Percentiles rank a stretch among this genome's conserved stretches.
Evolutionary conservation across 177 flowering plant species (phyloP).

Genomic region (Vitis hybrid): DNA sequence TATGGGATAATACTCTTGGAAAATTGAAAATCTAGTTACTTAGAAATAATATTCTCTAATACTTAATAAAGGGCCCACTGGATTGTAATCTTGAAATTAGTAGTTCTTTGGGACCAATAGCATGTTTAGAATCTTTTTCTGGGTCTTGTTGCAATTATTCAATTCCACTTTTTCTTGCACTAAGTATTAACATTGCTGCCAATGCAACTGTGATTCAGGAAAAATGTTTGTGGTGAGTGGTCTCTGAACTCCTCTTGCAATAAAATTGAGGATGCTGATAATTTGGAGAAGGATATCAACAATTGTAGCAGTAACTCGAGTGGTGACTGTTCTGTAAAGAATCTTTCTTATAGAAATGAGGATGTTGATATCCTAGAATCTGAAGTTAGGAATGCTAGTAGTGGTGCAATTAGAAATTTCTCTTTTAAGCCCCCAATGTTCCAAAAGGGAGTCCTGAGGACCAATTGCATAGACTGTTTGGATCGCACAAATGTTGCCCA

Average conservation of each 20-base stretch:
- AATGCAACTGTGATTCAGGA: slow-evolving; percentile 36
- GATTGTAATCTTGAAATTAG: too few relatives aligned
- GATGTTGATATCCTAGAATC: slow-evolving; percentile 26
- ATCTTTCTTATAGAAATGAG: slow-evolving; percentile 19
- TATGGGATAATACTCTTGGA: too few relatives aligned
- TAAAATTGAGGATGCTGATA: too few relatives aligned
- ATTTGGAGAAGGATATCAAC: too few relatives aligned
- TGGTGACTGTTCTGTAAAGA: slow-evolving; percentile 17
- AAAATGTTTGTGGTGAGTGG: slow-evolving; percentile 20
- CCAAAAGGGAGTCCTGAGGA: slow-evolving; percentile 85
- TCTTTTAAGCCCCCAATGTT: slow-evolving; percentile 41
- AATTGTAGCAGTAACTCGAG: too few relatives aligned
- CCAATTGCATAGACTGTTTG: slow-evolving; percentile 95
- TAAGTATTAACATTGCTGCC: neutral
- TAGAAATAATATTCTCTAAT: too few relatives aligned
- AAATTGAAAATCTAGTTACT: too few relatives aligned
- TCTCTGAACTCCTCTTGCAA: neutral
- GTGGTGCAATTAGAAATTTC: slow-evolving; percentile 17
- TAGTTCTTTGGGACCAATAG: too few relatives aligned
- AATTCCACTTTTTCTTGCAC: neutral
- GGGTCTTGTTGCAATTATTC: too few relatives aligned
- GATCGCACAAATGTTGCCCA: slow-evolving; percentile 99
- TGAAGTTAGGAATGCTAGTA: slow-evolving; percentile 19
- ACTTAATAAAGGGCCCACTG: too few relatives aligned
- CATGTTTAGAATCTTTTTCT: neutral